Base-by-base conservation (phyloP, 1,284 basidiomycete genomes). In the Tilletia caries region DNA sequence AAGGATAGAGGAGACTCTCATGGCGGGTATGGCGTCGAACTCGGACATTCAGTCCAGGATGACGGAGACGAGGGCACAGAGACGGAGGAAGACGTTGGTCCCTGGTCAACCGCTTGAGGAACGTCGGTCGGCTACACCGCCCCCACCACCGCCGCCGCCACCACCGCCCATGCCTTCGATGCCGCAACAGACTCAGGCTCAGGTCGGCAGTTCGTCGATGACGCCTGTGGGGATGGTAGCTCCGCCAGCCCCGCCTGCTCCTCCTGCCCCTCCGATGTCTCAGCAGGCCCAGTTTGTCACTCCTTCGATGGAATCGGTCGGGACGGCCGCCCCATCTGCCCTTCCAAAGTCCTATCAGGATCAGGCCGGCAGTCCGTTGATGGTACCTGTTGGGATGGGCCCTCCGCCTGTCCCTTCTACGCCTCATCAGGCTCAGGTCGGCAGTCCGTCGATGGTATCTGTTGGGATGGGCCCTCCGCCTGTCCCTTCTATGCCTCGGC, bases 11-110 rank as follows among this genome's bases (percentile, higher is more conserved):
- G 81, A 80, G 32, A 78, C 76, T 1, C 66, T 82, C 20, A 80
- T 79, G 0, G 73, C 80, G 1, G 78, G 78, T 18, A 82, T 82
- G 81, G 81, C 81, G 32, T 71, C 73, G 37, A 79, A 82, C 69
- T 70, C 76, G 2, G 79, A 79, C 54, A 70, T 82, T 65, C 76
- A 79, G 29, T 73, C 73, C 8, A 71, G 81, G 12, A 82, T 82
- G 81, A 76, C 70, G 13, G 78, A 81, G 62, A 80, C 80, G 1
- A 70, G 79, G 33, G 77, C 54, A 73, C 25, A 76, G 75, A n/a
- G 68, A 76, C 15, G 50, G 65, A 73, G 64, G 65, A 67, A 64
- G 43, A 64, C 69, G 48, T 23, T 37, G 34, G 58, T 46, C 29
- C 48, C 32, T 5, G 41, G 25, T n/a, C 43, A 50, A 32, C 41